Evolutionary conservation across 1,284 basidiomycete species (phyloP).

Genomic region (Ceratobasidium sp.): DNA sequence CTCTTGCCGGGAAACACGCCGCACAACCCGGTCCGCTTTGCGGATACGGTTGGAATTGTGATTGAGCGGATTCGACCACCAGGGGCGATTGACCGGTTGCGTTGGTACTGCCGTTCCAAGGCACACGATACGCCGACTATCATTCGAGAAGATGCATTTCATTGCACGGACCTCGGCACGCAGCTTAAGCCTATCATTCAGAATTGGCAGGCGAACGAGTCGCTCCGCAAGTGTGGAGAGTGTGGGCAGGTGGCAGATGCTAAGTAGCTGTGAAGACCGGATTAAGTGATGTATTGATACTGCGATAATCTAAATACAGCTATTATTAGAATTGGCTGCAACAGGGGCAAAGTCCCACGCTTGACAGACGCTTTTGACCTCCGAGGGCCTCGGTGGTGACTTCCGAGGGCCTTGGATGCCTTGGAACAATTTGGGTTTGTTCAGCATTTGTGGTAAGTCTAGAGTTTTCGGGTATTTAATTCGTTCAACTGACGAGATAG

Average conservation of each 20-base stretch:
- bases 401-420: too few species aligned
- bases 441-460: too few species aligned
- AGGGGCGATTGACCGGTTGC: conserved; percentile 77
- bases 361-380: too few species aligned
- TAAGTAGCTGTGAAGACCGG: conserved; percentile 58
- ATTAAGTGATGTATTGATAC: not conserved
- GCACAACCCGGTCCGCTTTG: conserved; percentile 92
- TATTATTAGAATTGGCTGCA: too few species aligned
- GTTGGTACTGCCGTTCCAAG: conserved; percentile 90
- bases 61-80: conserved; percentile 88
- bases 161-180: conserved; percentile 90
- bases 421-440: too few species aligned
- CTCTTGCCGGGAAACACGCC: conserved; percentile 93
- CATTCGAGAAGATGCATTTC: conserved; percentile 88
- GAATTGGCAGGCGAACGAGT: conserved; percentile 71
- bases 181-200: conserved; percentile 94
- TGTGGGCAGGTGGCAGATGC: conserved; percentile 76
- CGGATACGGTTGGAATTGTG: conserved; percentile 93
- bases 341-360: too few species aligned
- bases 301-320: not conserved
- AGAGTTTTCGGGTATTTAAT: too few species aligned
- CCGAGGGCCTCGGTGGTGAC: too few species aligned
- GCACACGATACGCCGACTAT: conserved; percentile 78
- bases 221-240: conserved; percentile 71
- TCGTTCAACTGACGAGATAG: too few species aligned